Percentiles rank a stretch among this genome's conserved stretches.
phyloP scores from a whole-genome alignment of 257 asterid genomes.

The Leonotis leonurus region DNA sequence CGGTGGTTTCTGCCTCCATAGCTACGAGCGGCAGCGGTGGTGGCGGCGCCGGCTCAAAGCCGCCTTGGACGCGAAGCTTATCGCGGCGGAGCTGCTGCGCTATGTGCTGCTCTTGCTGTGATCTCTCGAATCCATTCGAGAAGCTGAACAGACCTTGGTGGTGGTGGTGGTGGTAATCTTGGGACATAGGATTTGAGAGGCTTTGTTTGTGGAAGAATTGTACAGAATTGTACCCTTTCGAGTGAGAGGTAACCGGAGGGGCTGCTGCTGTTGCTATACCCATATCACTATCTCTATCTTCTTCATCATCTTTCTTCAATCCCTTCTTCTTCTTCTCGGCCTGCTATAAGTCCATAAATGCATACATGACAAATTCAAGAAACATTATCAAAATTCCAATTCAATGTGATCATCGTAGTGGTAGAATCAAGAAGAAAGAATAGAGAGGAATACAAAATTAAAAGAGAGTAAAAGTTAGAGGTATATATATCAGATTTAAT shows the following conservation, averaged over 20 bases:
- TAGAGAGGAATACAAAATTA: too few relatives aligned
- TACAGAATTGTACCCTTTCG: constrained; percentile 25
- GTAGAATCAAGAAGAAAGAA: too few relatives aligned
- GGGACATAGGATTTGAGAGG: constrained; percentile 60
- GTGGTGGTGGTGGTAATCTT: constrained; percentile 82
- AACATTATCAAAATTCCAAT: too few relatives aligned
- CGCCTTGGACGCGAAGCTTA: constrained; percentile 63
- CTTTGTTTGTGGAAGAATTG: constrained; percentile 18
- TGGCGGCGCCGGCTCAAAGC: constrained; percentile 61
- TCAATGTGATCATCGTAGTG: too few relatives aligned
- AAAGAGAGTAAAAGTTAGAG: too few relatives aligned
- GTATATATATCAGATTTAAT: too few relatives aligned
- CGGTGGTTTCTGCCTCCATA: constrained; percentile 49
- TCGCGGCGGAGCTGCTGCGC: constrained; percentile 92
- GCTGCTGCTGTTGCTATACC: constrained; percentile 41
- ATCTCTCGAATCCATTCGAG: constrained; percentile 91
- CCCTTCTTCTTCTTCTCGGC: too few relatives aligned
- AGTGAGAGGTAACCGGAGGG: constrained; percentile 32
- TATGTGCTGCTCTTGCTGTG: constrained; percentile 53
- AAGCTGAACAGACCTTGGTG: constrained; percentile 72
- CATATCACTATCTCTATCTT: constrained; percentile 36
- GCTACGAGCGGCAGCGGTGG: too few relatives aligned
- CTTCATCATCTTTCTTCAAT: constrained; percentile 30
- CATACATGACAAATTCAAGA: too few relatives aligned
- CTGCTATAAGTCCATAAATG: too few relatives aligned